Base-by-base conservation (phyloP, 345 rosid species). In the Eucalyptus coolabah region DNA sequence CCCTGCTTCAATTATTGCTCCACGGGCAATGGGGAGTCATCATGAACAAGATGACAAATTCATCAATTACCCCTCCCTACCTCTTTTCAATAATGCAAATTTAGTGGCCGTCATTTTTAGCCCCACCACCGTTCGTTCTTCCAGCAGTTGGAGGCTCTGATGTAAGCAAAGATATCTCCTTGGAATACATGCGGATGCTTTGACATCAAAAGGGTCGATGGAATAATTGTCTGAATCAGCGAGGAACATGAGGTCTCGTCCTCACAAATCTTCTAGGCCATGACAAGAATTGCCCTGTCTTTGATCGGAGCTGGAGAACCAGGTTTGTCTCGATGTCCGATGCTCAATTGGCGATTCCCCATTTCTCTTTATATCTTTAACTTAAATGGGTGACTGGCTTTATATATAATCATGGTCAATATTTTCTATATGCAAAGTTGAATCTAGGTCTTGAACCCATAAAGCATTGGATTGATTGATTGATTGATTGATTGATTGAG, bases 1-100 rank as follows among this genome's bases (percentile, higher is more conserved):
- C 47, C 69, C 50, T 5, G n/a, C 77, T 82, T 81, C 26, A 80
- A 53, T 88, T 21, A 80, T 56, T 44, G 87, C 26, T 28, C n/a
- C 4, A 72, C 0, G 82, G 89, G 89, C 45, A 88, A 89, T 30
- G 91, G 87, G 91, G 90, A 80, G 93, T 87, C 89, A 88, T 88
- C 80, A 88, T 88, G 7, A 13, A 30, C 89, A 44, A 44, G 54
- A 54, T 50, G 89, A 82, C 89, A 88, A 88, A 82, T 26, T 83
- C 30, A 82, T 72, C 45, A 19, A 17, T 37, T 54, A 11, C 24
- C 50, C 69, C 13, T 10, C 3, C n/a, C 80, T 1, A 40, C 16
- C 87, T 21, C 32, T 51, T 37, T 32, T 32, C 86, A 88, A 72
- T 81, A 80, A 87, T 87, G 77, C 42, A 60, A 44, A 13, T 3